Evolutionary conservation across 2,329 filamentous ascomycete genomes (phyloP), one percentile per base, ranked within the genome.

Genomic region (Ophiostoma sp.): DNA sequence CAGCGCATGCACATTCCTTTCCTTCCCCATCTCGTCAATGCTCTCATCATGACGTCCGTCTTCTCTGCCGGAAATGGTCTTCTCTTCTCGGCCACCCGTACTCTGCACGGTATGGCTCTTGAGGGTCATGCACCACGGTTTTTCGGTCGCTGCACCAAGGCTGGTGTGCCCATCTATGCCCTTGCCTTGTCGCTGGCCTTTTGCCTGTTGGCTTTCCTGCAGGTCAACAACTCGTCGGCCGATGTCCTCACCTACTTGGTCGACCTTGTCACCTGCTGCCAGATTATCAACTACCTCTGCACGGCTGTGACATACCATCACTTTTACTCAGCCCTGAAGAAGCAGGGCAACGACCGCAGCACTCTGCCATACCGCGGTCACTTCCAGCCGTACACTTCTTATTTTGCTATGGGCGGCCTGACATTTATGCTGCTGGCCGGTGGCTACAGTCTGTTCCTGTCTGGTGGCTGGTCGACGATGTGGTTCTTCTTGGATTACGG

Each of bases 81-180:
- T 77, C 85, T 88, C 71, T 91, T 89, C 80, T 88, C 86, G 74
- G 88, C 87, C 28, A 89, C 87, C 75, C 86, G 89, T 72, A 87
- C 87, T 72, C 81, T 91, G n/a, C 87, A 89, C 77, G 88, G 88
- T 19, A 83, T 91, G 25, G 87, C 87, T 0, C 82, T 87, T 64
- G 87, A 89, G 74, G 86, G 87, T 39, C 86, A 88, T 75, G 88
- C 87, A 0, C 88, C 81, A 66, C 81, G 77, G 39, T 76, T 90
- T 74, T 83, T 90, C 72, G 83, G 84, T 6, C 85, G 83, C 76
- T 89, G 87, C 76, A 89, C 87, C 8, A 85, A 82, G 74, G 82
- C 82, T 59, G 89, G 89, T 31, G 88, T 93, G 5, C 91, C 91
- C 0, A 85, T 91, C 75, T 91, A 90, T 79, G 89, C 87, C 74